A percentile compares a stretch with the other conserved stretches of the same genome.
Evolutionary conservation across 1,139 yeast genomes (phyloP).

Genomic region (Fermentozyma sake): DNA sequence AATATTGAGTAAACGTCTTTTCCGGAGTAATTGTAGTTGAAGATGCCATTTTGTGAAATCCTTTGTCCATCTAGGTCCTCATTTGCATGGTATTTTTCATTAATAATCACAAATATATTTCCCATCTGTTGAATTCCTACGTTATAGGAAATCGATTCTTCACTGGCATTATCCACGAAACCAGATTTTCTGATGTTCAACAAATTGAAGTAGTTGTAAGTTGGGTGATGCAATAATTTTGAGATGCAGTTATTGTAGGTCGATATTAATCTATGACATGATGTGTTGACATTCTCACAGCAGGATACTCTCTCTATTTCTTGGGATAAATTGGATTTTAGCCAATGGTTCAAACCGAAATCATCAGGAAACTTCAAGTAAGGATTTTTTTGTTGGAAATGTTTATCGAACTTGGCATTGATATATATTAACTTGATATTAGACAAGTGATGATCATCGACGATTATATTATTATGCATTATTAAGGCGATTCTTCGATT

Average conservation of each 20-base stretch:
- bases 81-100: too few species aligned
- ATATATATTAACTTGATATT: constrained; percentile 16
- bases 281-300: constrained; percentile 4
- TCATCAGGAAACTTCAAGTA: constrained; percentile 19
- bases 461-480: constrained; percentile 7
- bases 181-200: constrained; percentile 3
- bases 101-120: too few species aligned
- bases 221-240: constrained; percentile 5
- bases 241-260: constrained; percentile 6
- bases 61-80: too few species aligned
- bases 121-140: too few species aligned
- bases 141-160: too few species aligned
- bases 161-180: too few species aligned
- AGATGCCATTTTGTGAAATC: too few species aligned
- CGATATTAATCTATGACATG: neutral
- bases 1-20: too few species aligned
- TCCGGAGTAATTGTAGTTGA: too few species aligned
- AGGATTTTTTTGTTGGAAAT: constrained; percentile 5
- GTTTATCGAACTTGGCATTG: constrained; percentile 14
- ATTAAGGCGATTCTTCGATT: constrained; percentile 8
- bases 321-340: constrained; percentile 6
- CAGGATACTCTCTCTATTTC: constrained; percentile 3
- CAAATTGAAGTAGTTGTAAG: constrained; percentile 4
- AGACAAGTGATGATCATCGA: constrained; percentile 11
- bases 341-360: constrained; percentile 17